Evolutionary conservation across 768 basidiomycete species (phyloP).

Genomic region (Boletus reticuloceps): DNA sequence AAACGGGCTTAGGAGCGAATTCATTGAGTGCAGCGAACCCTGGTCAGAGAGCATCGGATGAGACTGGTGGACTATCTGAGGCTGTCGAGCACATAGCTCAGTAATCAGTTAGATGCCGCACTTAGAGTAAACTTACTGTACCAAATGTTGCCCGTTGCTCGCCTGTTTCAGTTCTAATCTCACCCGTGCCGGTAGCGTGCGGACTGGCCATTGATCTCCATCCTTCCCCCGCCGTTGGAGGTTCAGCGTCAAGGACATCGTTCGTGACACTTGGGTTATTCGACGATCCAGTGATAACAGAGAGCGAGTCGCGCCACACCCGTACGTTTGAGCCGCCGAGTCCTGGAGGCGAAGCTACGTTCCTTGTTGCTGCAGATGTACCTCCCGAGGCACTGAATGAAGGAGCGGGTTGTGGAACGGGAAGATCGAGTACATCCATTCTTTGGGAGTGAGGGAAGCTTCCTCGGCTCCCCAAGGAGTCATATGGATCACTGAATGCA

Average conservation of each 20-base stretch:
- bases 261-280: constrained; percentile 39
- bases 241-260: constrained; percentile 68
- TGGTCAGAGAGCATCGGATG: constrained; percentile 51
- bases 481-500: constrained; percentile 29
- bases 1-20: constrained; percentile 51
- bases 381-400: constrained; percentile 44
- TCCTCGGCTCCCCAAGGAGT: constrained; percentile 22
- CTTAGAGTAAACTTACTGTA: constrained; percentile 42
- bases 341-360: constrained; percentile 36
- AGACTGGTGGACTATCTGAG: constrained; percentile 42
- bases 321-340: constrained; percentile 30
- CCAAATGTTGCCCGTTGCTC: constrained; percentile 60
- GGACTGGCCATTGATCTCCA: constrained; percentile 54
- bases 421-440: constrained; percentile 52
- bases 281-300: constrained; percentile 31
- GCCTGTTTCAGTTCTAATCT: constrained; percentile 21
- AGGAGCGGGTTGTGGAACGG: constrained; percentile 55
- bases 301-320: constrained; percentile 36
- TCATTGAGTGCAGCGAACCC: constrained; percentile 64
- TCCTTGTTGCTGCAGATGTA: constrained; percentile 25
- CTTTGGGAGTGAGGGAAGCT: constrained; percentile 28
- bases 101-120: constrained; percentile 3
- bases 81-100: constrained; percentile 32
- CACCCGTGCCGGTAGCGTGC: constrained; percentile 11
- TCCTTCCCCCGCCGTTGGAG: constrained; percentile 56